Evolutionary conservation across 805 yeast genomes (phyloP), one percentile per base, ranked within the genome.

Genomic region (Millerozyma acaciae): DNA sequence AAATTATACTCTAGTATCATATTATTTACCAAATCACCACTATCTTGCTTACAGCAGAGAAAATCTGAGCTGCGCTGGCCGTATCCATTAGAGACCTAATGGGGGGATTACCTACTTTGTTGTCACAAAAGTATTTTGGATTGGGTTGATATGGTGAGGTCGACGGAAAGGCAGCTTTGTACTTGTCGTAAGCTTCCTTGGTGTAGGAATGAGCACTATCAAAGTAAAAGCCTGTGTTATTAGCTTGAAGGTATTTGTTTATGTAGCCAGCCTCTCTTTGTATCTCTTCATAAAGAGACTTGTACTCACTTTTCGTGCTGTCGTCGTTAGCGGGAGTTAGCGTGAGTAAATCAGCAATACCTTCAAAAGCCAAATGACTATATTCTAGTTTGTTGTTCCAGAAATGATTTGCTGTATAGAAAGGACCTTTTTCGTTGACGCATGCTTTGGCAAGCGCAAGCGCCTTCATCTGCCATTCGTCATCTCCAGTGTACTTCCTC

Each of bases 331-430:
- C 15, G 15, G 28, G 24, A 6, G 19, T 23, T 10, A 37, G n/a
- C 14, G 16, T 25, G 8, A 26, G 8, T 18, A 47, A 39, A 32
- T 54, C 60, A 8, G 42, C 45, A 25, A 47, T 41, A 1, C 62
- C 62, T 4, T 37, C 40, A 30, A 44, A 53, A 12, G 53, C 35
- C 14, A 55, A 40, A 26, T 54, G 50, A 7, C 39, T 33, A 35
- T 54, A 55, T 22, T 48, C 39, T 25, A 51, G 34, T 10, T 32
- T 37, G 38, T 53, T 51, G 28, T 51, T 50, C 62, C 60, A 55
- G 27, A 35, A 37, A 6, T 53, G 51, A 30, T 44, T 38, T 3
- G 34, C 32, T 16, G 30, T 37, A 29, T 48, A 50, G 27, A 53
- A 49, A 2, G 51, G 47, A 6, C 56, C 51, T 6, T 34, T 14